phyloP scores from a whole-genome alignment of 2,329 filamentous ascomycete species.

The Cordyceps javanica region DNA sequence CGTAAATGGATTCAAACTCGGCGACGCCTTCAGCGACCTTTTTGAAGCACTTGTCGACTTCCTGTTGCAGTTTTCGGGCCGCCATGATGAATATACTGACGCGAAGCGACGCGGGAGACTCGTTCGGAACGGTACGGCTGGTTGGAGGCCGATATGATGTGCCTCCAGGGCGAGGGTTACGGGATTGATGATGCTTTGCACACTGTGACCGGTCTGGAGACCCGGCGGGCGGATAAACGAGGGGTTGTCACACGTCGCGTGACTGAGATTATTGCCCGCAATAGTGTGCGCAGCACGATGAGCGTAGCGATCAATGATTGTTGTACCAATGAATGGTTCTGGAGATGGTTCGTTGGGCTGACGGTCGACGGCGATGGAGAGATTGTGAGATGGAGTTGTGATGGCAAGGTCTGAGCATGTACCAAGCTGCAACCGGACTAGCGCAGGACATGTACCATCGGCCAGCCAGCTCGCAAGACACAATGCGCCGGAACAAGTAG shows the following conservation, averaged over 20 bases:
- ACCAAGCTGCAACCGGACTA: slow-evolving; percentile 9
- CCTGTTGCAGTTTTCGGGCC: slow-evolving; percentile 91
- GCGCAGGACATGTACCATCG: neutral
- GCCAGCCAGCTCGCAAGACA: neutral
- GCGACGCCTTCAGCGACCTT: slow-evolving; percentile 90
- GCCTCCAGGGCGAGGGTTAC: slow-evolving; percentile 2
- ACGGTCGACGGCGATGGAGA: neutral
- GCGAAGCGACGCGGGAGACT: neutral
- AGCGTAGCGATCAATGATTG: neutral
- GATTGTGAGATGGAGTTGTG: slow-evolving; percentile 8
- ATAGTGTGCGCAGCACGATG: slow-evolving; percentile 8
- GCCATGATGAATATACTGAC: slow-evolving; percentile 60
- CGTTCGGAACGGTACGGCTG: neutral
- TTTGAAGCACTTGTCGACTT: slow-evolving; percentile 99
- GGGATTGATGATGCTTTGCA: neutral
- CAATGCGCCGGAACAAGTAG: neutral
- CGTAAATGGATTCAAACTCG: slow-evolving; percentile 91
- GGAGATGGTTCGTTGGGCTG: slow-evolving; percentile 6
- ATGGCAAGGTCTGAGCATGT: slow-evolving; percentile 4
- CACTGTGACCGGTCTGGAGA: neutral
- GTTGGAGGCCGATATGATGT: neutral
- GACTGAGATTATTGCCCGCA: slow-evolving; percentile 1
- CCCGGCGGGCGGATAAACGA: neutral
- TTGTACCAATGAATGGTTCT: neutral
- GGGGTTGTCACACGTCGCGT: slow-evolving; percentile 6